phyloP scores from a whole-genome alignment of 1,139 yeast species.

The Diutina scorzettiae region DNA sequence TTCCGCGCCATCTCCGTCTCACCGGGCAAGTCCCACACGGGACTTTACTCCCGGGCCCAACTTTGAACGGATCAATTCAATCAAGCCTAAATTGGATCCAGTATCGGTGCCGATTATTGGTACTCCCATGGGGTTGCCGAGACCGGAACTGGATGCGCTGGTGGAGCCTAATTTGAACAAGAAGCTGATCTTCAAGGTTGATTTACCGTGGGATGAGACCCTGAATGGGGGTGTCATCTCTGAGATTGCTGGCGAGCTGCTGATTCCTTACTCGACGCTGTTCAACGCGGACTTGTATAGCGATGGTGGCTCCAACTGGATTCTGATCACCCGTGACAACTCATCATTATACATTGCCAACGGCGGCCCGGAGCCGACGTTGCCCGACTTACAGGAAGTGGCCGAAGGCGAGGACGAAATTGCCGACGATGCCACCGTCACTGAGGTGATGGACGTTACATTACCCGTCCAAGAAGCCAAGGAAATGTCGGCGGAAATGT shows the following conservation, averaged over 20 bases:
- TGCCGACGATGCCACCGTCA: not conserved
- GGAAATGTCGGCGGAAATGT: not conserved
- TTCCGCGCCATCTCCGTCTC: not conserved
- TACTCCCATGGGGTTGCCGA: not conserved
- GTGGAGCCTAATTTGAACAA: not conserved
- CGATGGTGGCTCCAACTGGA: conserved; percentile 4
- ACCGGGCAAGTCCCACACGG: not conserved
- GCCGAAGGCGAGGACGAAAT: not conserved
- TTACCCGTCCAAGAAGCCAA: not conserved
- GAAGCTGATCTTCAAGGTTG: conserved; percentile 3
- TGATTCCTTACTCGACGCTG: not conserved
- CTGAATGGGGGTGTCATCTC: not conserved
- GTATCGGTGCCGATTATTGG: not conserved
- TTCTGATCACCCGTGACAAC: conserved; percentile 1
- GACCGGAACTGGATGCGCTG: not conserved
- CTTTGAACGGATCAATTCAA: not conserved
- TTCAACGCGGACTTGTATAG: not conserved
- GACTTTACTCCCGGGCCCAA: not conserved
- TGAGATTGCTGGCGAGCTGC: not conserved
- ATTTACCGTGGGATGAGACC: conserved; percentile 1
- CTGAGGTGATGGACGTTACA: not conserved
- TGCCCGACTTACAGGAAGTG: not conserved
- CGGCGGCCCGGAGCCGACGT: not conserved
- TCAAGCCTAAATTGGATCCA: not conserved
- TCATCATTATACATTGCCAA: not conserved